phyloP scores from a whole-genome alignment of 2,329 filamentous ascomycete genomes.

The Dactylonectria macrodidyma region DNA sequence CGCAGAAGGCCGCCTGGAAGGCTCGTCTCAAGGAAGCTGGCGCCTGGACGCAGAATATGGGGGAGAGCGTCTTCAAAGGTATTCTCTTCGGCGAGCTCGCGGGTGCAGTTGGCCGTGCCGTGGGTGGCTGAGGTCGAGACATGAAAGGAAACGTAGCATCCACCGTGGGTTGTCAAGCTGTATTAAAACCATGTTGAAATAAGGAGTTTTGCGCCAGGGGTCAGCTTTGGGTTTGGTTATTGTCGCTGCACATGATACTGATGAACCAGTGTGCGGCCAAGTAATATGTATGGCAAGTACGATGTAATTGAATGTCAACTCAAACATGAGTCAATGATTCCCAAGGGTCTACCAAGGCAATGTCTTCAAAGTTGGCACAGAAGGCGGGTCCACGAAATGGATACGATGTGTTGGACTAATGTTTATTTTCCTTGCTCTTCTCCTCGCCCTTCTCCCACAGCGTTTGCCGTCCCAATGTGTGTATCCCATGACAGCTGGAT shows the following conservation, averaged over 20 bases:
- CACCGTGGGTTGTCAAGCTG: conserved; percentile 11
- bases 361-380: not conserved
- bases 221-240: not conserved
- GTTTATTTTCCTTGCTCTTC: no score
- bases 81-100: conserved; percentile 83
- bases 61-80: conserved; percentile 82
- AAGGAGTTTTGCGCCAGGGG: not conserved
- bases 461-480: no score
- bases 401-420: no score
- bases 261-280: conserved; percentile 1
- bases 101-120: conserved; percentile 70
- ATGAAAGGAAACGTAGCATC: not conserved
- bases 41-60: conserved; percentile 85
- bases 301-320: not conserved
- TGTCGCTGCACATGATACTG: not conserved
- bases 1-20: conserved; percentile 79
- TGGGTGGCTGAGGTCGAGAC: conserved; percentile 55
- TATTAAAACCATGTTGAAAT: conserved; percentile 7
- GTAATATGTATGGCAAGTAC: not conserved
- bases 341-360: not conserved
- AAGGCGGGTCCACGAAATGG: not conserved
- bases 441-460: no score
- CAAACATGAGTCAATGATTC: not conserved
- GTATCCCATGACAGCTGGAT: no score
- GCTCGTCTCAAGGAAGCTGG: conserved; percentile 77